phyloP scores from a whole-genome alignment of 176 grass and related monocot species.

The Avena insularis region DNA sequence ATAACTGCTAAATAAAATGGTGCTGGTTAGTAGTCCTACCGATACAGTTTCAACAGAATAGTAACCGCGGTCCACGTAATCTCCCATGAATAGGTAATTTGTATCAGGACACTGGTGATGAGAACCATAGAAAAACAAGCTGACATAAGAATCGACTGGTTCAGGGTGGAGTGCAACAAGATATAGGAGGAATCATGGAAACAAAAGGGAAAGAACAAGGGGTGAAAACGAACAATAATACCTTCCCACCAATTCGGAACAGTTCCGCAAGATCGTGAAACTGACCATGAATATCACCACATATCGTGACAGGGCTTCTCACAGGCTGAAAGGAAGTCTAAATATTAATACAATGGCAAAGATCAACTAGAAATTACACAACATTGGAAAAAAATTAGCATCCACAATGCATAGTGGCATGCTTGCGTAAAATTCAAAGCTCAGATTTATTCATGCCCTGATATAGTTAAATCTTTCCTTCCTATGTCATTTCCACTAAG shows the following conservation, averaged over 20 bases:
- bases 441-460: not conserved
- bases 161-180: not conserved
- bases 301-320: constrained; percentile 77
- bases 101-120: constrained; percentile 74
- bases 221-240: constrained; percentile 28
- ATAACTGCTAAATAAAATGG: not conserved
- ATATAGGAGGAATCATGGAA: constrained; percentile 2
- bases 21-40: constrained; percentile 26
- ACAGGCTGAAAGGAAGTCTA: constrained; percentile 57
- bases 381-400: not conserved
- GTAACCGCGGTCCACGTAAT: constrained; percentile 82
- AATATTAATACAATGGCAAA: not conserved
- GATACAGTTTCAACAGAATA: constrained; percentile 83
- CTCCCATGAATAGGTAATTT: constrained; percentile 83
- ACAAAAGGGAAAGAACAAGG: not conserved
- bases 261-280: constrained; percentile 84
- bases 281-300: constrained; percentile 84
- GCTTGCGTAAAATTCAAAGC: not conserved
- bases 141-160: constrained; percentile 18
- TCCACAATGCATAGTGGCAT: not conserved
- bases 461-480: not conserved
- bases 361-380: not conserved
- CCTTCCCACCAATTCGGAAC: constrained; percentile 79
- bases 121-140: constrained; percentile 37
- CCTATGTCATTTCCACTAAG: not conserved